Conservation (phyloP, 108 stramenopile species). For the Nitzschia palea region DNA sequence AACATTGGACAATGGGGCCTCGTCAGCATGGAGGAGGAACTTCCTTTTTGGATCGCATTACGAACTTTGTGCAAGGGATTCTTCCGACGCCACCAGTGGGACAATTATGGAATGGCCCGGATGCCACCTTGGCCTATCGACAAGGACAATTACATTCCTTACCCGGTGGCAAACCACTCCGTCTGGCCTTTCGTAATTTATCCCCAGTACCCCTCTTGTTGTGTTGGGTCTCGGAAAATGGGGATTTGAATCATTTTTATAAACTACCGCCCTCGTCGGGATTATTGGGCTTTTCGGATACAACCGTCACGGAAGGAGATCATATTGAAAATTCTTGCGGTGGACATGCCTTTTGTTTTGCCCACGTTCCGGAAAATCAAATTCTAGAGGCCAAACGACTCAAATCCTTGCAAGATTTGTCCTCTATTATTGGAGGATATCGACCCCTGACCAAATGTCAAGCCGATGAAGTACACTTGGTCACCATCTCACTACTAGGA, state of each 20-base stretch:
- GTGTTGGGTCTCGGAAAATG: constrained; percentile 46
- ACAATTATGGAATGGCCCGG: constrained; percentile 22
- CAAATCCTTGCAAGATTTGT: constrained; percentile 8
- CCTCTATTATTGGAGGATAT: constrained; percentile 19
- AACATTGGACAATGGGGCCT: background rate
- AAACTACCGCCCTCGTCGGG: constrained; percentile 15
- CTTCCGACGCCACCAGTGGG: constrained; percentile 3
- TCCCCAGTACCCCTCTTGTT: constrained; percentile 33
- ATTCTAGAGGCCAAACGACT: constrained; percentile 12
- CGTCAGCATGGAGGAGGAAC: background rate
- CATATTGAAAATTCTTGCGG: constrained; percentile 60
- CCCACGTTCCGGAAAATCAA: constrained; percentile 27
- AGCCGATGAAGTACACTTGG: constrained; percentile 22
- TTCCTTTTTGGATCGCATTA: background rate
- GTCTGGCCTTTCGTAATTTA: constrained; percentile 44
- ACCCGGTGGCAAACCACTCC: background rate
- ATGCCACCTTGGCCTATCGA: constrained; percentile 21
- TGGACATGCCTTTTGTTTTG: constrained; percentile 78
- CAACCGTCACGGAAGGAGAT: constrained; percentile 30
- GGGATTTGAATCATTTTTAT: constrained; percentile 45
- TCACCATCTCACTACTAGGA: constrained; percentile 19
- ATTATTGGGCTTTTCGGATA: background rate
- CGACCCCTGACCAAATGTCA: constrained; percentile 7
- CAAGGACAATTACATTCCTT: constrained; percentile 16
- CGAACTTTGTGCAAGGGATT: constrained; percentile 4